A percentile compares a stretch with the other conserved stretches of the same genome.
Evolutionary conservation across 2,329 filamentous ascomycete genomes (phyloP).

Genomic region (Simplicillium aogashimaense): DNA sequence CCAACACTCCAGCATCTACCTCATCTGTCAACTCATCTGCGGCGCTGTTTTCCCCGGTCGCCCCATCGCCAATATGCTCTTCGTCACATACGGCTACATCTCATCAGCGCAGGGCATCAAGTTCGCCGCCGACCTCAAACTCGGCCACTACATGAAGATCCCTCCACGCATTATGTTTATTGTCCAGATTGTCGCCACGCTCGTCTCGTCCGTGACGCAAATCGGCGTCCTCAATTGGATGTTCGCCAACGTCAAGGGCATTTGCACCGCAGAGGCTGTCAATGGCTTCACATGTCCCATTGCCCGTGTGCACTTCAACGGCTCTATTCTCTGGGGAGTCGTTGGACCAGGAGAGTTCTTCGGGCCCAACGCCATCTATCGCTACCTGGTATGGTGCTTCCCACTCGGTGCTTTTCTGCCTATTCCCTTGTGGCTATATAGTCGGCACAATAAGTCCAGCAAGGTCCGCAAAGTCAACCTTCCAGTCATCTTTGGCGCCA

Average conservation of each 20-base stretch:
- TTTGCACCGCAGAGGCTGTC: conserved; percentile 72
- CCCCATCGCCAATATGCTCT: conserved; percentile 88
- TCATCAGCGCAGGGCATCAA: conserved; percentile 83
- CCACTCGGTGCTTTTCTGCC: conserved; percentile 66
- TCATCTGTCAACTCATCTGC: conserved; percentile 78
- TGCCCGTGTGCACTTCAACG: conserved; percentile 82
- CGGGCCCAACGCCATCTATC: conserved; percentile 63
- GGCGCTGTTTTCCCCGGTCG: conserved; percentile 74
- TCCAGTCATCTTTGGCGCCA: conserved; percentile 71
- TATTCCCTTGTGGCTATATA: conserved; percentile 63
- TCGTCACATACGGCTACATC: conserved; percentile 85
- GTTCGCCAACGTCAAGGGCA: conserved; percentile 64
- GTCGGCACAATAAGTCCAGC: conserved; percentile 46
- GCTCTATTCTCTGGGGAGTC: conserved; percentile 81
- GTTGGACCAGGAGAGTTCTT: conserved; percentile 79
- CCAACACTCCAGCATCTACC: conserved; percentile 76
- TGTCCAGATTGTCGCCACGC: conserved; percentile 67
- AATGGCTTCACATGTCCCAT: conserved; percentile 85
- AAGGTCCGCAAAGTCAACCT: conserved; percentile 70
- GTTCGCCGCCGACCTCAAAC: conserved; percentile 77
- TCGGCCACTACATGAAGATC: conserved; percentile 84
- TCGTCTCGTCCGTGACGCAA: conserved; percentile 71
- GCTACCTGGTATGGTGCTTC: conserved; percentile 72
- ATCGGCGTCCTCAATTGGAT: conserved; percentile 86
- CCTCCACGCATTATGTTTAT: conserved; percentile 68